Conservation (phyloP, 768 basidiomycete species). For the Russula brevipes region DNA sequence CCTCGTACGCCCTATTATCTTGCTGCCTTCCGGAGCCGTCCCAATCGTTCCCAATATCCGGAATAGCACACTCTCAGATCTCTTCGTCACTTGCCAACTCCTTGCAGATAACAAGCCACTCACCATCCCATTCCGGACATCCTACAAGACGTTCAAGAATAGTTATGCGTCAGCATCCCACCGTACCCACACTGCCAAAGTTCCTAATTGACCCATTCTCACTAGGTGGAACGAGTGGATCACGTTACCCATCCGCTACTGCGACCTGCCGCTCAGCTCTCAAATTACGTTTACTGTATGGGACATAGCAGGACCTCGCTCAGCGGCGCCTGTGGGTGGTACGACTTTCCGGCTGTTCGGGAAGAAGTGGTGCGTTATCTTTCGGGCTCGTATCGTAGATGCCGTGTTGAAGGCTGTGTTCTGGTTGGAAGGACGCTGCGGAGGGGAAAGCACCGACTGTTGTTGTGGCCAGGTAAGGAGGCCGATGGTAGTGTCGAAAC, state of each 20-base stretch:
- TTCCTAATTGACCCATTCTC: conserved; percentile 2
- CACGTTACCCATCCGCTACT: conserved; percentile 85
- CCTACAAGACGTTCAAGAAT: conserved; percentile 88
- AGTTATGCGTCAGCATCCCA: conserved; percentile 56
- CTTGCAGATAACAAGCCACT: conserved; percentile 90
- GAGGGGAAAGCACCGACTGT: conserved; percentile 84
- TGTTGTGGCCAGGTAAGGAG: conserved; percentile 76
- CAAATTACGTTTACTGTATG: conserved; percentile 94
- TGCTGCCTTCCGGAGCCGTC: conserved; percentile 11
- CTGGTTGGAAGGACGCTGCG: conserved; percentile 67
- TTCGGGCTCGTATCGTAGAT: neutral
- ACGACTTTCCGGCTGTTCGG: conserved; percentile 88
- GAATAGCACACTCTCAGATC: conserved; percentile 76
- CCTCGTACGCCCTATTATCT: conserved; percentile 46
- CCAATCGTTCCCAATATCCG: conserved; percentile 12
- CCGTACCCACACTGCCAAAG: neutral
- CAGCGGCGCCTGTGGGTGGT: conserved; percentile 81
- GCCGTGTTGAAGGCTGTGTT: neutral
- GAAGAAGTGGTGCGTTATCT: conserved; percentile 70
- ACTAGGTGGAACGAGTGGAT: conserved; percentile 94
- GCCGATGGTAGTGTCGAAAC: conserved; percentile 83
- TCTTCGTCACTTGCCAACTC: conserved; percentile 90
- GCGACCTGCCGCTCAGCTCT: conserved; percentile 83
- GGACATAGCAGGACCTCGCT: conserved; percentile 84
- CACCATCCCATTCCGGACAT: conserved; percentile 86